Percentiles rank a stretch among this genome's conserved stretches.
These are phyloP conservation scores for Hypoxylon sp. DNA, from an alignment of 2,329 filamentous ascomycete genomes.

Conservation along the genomic window DNA sequence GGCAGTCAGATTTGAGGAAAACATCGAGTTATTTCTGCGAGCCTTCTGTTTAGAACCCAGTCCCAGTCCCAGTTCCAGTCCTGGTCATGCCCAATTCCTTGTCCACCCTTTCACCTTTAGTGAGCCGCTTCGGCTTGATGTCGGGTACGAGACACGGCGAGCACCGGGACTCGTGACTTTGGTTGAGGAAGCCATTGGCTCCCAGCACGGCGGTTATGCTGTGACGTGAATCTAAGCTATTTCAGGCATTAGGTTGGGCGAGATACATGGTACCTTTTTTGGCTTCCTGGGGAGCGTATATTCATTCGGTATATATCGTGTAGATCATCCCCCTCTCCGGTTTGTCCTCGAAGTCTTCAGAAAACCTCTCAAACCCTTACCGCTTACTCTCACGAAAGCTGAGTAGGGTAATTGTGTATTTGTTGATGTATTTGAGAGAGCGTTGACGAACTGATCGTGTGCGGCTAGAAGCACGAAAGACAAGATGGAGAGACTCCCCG, in stretches of 20 bases:
- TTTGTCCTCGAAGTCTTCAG: conserved; percentile 18
- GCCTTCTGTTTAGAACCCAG: conserved; percentile 2
- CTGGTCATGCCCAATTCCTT: conserved; percentile 12
- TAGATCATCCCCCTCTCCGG: conserved; percentile 35
- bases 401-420: conserved; percentile 1
- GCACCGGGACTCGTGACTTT: conserved; percentile 28
- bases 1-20: conserved; percentile 11
- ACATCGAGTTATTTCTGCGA: conserved; percentile 13
- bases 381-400: conserved; percentile 8
- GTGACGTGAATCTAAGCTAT: conserved; percentile 31
- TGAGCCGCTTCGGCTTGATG: conserved; percentile 34
- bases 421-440: conserved; percentile 11
- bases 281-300: neutral
- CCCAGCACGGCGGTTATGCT: conserved; percentile 18
- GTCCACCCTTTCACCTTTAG: neutral
- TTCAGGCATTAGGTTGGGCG: conserved; percentile 25
- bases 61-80: neutral
- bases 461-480: conserved; percentile 17
- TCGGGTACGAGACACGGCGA: conserved; percentile 42
- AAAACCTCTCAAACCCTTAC: conserved; percentile 27
- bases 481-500: conserved; percentile 54
- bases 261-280: conserved; percentile 16
- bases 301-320: conserved; percentile 39
- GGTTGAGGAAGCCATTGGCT: conserved; percentile 17
- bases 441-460: conserved; percentile 13